Evolutionary conservation across 2,329 filamentous ascomycete genomes (phyloP), one percentile per base, ranked within the genome.

Genomic region (Monilinia polystroma): DNA sequence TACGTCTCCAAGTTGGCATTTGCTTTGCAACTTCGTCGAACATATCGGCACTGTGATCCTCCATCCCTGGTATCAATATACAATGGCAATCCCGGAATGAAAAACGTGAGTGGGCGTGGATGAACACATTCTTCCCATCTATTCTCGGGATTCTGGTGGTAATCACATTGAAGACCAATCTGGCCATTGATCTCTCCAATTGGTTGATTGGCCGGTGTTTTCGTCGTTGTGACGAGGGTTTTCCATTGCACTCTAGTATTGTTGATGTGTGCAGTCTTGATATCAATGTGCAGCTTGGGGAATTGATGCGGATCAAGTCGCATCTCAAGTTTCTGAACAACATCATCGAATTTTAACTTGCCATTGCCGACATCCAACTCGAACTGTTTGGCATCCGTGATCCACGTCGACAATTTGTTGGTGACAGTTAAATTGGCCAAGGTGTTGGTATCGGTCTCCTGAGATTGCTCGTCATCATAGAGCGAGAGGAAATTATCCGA

Each of bases 41-140:
- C 88, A 76, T 95, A 97, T 55, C 95, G 90, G 67, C 95, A 88
- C 47, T 87, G 81, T 5, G 92, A 97, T 29, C 94, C 95, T 80
- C 96, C 92, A 76, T 86, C 87, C 68, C 95, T 85, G 12, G 93
- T 95, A 78, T 97, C 95, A 74, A 99, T 95, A 79, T 93, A 97
- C 16, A 99, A 85, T 0, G 94, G 94, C 11, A 98, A 85, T 67
- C 89, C 84, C 0, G 93, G 92, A 74, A 96, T 93, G 78, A 98
- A 94, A 76, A 93, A 92, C 32, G 94, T 90, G 73, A 93, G 93
- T 0, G 91, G 91, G 2, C 87, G 79, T 4, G 87, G 86, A 3
- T 84, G 85, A 18, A 82, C 84, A 14, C 91, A 78, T 63, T 90
- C 88, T 45, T 84, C 80, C 88, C 89, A 93, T 11, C 87, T 81